phyloP scores from a whole-genome alignment of 2,329 filamentous ascomycete genomes.

The Colletotrichum zoysiae region DNA sequence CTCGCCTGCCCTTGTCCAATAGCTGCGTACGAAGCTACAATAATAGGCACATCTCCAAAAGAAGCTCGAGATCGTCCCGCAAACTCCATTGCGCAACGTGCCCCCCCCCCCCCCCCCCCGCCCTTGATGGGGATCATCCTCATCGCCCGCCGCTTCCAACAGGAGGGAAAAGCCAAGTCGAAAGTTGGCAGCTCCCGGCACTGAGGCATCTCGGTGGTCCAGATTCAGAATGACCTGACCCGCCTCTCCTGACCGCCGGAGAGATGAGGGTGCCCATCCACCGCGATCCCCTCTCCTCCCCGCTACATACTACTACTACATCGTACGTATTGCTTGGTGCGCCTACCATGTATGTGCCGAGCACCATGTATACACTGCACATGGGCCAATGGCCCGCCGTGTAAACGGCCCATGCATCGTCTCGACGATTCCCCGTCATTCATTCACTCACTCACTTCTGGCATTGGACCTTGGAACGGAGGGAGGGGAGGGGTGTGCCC shows the following conservation, averaged over 20 bases:
- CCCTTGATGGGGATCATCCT: slow-evolving; percentile 26
- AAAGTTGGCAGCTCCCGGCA: slow-evolving; percentile 4
- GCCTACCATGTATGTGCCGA: no score
- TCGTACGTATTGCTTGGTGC: no score
- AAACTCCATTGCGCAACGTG: not conserved
- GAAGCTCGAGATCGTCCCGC: slow-evolving; percentile 28
- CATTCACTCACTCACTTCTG: not conserved
- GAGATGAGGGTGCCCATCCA: slow-evolving; percentile 13
- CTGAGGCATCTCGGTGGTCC: not conserved
- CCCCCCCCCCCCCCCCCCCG: not conserved
- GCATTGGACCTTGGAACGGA: slow-evolving; percentile 25
- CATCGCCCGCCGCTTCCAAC: not conserved
- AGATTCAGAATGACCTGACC: not conserved
- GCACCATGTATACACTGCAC: no score
- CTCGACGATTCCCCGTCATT: slow-evolving; percentile 39
- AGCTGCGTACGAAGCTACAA: not conserved
- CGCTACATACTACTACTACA: not conserved
- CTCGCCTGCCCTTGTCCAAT: not conserved
- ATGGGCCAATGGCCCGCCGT: not conserved
- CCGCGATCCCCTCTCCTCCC: not conserved
- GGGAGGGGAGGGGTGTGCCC: not conserved
- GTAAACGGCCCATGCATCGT: slow-evolving; percentile 12
- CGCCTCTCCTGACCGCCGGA: slow-evolving; percentile 12
- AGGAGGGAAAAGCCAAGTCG: not conserved
- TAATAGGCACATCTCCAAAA: slow-evolving; percentile 3